Evolutionary conservation across 176 grass and related monocot species (phyloP).

Genomic region (Elymus sibiricus): DNA sequence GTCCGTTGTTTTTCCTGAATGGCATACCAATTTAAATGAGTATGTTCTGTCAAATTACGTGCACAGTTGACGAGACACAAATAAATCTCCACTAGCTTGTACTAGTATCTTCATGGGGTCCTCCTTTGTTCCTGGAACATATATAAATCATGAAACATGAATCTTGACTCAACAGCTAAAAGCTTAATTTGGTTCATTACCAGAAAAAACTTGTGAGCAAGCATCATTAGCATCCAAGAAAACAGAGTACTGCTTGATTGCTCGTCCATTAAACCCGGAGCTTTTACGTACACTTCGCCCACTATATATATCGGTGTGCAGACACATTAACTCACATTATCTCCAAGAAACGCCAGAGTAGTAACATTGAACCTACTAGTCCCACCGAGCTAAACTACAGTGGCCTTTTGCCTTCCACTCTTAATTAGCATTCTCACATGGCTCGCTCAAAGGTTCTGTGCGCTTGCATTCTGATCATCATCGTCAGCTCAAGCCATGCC

Average conservation of each 20-base stretch:
- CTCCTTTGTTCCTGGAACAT: not conserved
- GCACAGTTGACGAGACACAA: slow-evolving; percentile 1
- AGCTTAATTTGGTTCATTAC: not conserved
- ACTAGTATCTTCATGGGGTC: not conserved
- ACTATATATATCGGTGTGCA: not conserved
- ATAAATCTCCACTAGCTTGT: slow-evolving; percentile 7
- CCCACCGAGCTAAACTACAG: not conserved
- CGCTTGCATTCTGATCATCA: slow-evolving; percentile 35
- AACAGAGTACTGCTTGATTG: not conserved
- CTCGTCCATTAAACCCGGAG: not conserved
- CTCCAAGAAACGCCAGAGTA: not conserved
- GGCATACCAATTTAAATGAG: slow-evolving; percentile 33
- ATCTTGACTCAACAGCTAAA: not conserved
- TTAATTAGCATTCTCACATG: slow-evolving; percentile 19
- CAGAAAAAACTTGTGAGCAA: not conserved
- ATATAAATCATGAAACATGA: not conserved
- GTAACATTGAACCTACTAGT: not conserved
- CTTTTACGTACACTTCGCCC: not conserved
- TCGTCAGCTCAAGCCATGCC: slow-evolving; percentile 37
- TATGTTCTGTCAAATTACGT: slow-evolving; percentile 31
- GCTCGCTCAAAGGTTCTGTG: slow-evolving; percentile 24
- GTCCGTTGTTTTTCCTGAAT: not conserved
- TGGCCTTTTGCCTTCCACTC: not conserved
- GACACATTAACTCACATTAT: not conserved
- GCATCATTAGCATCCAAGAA: not conserved